Conservation (phyloP, 164 flowering plant genomes). For the Buxus sempervirens region DNA sequence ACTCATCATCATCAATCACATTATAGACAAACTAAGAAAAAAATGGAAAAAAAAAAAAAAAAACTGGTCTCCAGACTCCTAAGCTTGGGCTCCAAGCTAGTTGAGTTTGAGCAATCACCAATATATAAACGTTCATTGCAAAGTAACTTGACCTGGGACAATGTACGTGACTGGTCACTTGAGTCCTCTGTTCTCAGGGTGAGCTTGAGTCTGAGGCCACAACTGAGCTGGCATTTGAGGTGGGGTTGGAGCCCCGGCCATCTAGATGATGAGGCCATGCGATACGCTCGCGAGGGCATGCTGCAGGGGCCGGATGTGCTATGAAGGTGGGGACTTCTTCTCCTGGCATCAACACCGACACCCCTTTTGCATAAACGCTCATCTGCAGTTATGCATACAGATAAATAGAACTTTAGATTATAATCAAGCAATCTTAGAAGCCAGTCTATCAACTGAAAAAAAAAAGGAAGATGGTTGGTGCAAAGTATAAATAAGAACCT, state of each 20-base stretch:
- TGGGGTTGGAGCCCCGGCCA: slow-evolving; percentile 4
- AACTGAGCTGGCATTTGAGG: neutral
- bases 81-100: neutral
- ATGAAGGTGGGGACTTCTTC: slow-evolving; percentile 78
- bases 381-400: slow-evolving; percentile 40
- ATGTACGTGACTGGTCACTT: slow-evolving; percentile 1
- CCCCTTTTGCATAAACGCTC: slow-evolving; percentile 62
- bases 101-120: neutral
- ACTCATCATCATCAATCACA: neutral
- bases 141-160: neutral
- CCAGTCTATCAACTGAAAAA: slow-evolving; percentile 2
- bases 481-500: no score
- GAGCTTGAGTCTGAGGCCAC: no score
- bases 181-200: neutral
- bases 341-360: slow-evolving; percentile 95
- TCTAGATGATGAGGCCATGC: slow-evolving; percentile 52
- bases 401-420: slow-evolving; percentile 5
- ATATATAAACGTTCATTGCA: no score
- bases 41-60: neutral
- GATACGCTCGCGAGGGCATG: slow-evolving; percentile 53
- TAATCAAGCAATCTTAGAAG: neutral
- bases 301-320: slow-evolving; percentile 79
- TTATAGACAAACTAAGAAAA: neutral
- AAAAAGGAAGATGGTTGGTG: no score
- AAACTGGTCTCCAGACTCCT: neutral